Percentiles rank a stretch among this genome's conserved stretches.
phyloP scores from a whole-genome alignment of 306 rosid species.

The Cucurbita moschata region DNA sequence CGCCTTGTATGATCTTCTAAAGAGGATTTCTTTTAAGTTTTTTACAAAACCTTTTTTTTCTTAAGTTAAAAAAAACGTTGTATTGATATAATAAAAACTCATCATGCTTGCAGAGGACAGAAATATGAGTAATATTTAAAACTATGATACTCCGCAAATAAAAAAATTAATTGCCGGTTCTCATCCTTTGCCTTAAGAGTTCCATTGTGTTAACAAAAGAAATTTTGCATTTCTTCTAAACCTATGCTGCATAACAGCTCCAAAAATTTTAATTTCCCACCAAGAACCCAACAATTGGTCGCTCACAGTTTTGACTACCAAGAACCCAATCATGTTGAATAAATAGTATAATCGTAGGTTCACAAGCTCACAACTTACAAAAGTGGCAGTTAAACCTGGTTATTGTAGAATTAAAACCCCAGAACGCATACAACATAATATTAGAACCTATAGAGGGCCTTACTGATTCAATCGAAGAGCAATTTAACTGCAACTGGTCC shows the following conservation, averaged over 20 bases:
- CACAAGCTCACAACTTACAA: background rate
- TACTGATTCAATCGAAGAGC: slow-evolving; percentile 15
- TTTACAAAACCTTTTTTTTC: background rate
- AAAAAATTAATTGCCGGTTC: background rate
- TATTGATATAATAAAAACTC: background rate
- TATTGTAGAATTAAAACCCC: background rate
- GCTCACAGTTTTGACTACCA: background rate
- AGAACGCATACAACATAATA: background rate
- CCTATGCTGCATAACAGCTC: background rate
- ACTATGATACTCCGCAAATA: background rate
- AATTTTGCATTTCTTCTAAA: background rate
- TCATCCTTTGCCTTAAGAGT: background rate
- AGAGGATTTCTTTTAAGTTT: background rate
- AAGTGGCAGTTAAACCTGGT: background rate
- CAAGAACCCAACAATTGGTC: background rate
- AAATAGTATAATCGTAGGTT: background rate
- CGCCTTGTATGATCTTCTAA: background rate
- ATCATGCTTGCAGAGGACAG: background rate
- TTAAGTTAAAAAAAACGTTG: background rate
- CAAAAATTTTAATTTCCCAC: background rate
- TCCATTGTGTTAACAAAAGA: background rate
- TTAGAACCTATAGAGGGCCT: background rate
- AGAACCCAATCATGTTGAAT: background rate
- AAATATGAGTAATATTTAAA: background rate
- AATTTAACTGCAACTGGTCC: slow-evolving; percentile 9